These are phyloP conservation scores for Eimeria necatrix DNA, from an alignment of 169 alveolate genomes.

Conservation along the genomic window DNA sequence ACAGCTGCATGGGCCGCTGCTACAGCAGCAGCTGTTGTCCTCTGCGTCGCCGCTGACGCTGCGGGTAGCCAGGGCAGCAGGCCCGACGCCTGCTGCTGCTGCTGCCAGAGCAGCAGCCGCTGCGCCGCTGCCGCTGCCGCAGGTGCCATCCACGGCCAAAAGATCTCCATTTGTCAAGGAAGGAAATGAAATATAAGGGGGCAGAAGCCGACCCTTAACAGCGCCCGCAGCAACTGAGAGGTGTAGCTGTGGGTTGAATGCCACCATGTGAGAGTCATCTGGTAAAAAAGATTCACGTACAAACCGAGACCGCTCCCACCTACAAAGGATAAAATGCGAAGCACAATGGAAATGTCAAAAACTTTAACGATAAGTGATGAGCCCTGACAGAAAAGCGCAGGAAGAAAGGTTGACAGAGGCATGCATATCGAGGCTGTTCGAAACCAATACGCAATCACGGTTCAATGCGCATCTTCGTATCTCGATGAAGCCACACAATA, in stretches of 20 bases:
- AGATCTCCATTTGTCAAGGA: constrained; percentile 22
- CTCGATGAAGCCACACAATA: too few relatives aligned
- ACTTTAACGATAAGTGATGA: not conserved
- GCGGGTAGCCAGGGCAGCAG: not conserved
- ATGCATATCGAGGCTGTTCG: not conserved
- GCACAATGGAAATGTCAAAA: not conserved
- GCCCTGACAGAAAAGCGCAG: not conserved
- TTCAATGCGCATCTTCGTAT: too few relatives aligned
- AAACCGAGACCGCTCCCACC: constrained; percentile 87
- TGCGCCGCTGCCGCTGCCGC: constrained; percentile 8
- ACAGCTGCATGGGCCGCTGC: not conserved
- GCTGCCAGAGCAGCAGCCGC: too few relatives aligned
- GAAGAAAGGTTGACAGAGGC: constrained; percentile 23
- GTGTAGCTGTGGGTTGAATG: constrained; percentile 91
- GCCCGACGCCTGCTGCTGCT: not conserved
- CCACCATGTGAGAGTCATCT: constrained; percentile 91
- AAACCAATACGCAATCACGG: not conserved
- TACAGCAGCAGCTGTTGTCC: not conserved
- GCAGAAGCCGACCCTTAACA: constrained; percentile 46
- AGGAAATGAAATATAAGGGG: constrained; percentile 32
- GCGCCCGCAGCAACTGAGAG: constrained; percentile 79
- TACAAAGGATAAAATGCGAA: not conserved
- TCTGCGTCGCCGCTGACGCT: not conserved
- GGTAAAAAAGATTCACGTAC: constrained; percentile 85
- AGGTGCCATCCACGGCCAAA: not conserved